Evolutionary conservation across 495 filamentous ascomycete species (phyloP).

Genomic region (Aspergillus bertholletiae): DNA sequence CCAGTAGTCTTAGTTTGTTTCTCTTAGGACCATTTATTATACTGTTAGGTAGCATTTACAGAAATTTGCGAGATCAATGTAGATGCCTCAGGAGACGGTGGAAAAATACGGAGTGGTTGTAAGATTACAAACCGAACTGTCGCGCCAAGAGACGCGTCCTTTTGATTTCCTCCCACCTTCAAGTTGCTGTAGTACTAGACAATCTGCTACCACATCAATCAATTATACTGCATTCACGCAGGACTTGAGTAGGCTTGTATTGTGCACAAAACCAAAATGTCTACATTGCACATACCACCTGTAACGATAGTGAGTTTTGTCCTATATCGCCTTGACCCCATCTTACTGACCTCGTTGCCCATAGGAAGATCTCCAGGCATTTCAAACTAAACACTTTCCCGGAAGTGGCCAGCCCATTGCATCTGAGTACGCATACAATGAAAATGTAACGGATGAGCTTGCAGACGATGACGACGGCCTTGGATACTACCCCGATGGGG

Average conservation of each 20-base stretch:
- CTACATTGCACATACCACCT: conserved; percentile 31
- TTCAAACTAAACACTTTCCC: conserved; percentile 65
- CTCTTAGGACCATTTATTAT: too few species aligned
- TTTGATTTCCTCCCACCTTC: neutral
- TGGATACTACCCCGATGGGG: conserved; percentile 86
- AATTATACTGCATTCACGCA: neutral
- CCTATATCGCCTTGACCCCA: neutral
- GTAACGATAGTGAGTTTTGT: conserved; percentile 50
- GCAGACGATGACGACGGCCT: conserved; percentile 53
- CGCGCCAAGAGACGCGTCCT: neutral
- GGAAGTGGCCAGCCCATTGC: conserved; percentile 9
- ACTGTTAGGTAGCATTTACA: too few species aligned
- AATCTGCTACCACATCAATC: too few species aligned
- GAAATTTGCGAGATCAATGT: neutral
- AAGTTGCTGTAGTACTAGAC: too few species aligned
- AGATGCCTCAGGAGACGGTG: neutral
- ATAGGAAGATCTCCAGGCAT: conserved; percentile 69
- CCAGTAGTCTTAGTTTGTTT: too few species aligned
- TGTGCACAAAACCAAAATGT: conserved; percentile 8
- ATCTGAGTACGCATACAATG: conserved; percentile 15
- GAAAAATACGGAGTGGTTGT: neutral
- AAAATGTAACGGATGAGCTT: conserved; percentile 27
- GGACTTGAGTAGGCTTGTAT: too few species aligned
- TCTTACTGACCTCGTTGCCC: neutral
- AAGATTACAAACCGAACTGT: neutral